These are phyloP conservation scores for Dipteronia dyeriana DNA, from an alignment of 345 rosid genomes.

Conservation along the genomic window DNA sequence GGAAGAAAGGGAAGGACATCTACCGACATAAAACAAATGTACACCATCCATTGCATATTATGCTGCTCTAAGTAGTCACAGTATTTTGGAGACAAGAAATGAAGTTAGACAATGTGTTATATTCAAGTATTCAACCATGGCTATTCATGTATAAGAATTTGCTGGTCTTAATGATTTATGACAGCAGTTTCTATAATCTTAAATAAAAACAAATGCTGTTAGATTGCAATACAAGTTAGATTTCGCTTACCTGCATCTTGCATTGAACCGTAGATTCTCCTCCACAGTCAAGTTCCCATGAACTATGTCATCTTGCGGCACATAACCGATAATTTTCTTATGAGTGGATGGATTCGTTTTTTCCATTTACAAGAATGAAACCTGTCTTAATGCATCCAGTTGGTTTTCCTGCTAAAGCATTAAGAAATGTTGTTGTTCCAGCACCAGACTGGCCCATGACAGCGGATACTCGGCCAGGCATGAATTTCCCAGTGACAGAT, in stretches of 20 bases:
- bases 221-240: slow-evolving; percentile 7
- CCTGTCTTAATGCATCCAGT: slow-evolving; percentile 73
- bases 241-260: slow-evolving; percentile 76
- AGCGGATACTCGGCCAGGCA: slow-evolving; percentile 95
- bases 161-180: background rate
- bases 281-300: slow-evolving; percentile 94
- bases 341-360: slow-evolving; percentile 64
- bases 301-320: slow-evolving; percentile 93
- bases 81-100: too few species aligned
- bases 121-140: too few species aligned
- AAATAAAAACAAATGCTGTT: background rate
- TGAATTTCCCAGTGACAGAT: slow-evolving; percentile 76
- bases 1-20: too few species aligned
- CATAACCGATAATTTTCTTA: slow-evolving; percentile 83
- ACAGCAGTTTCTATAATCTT: slow-evolving; percentile 9
- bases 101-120: too few species aligned
- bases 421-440: slow-evolving; percentile 89
- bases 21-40: too few species aligned
- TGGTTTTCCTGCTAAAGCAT: slow-evolving; percentile 80
- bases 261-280: slow-evolving; percentile 89
- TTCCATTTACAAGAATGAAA: slow-evolving; percentile 74
- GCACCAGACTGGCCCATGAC: slow-evolving; percentile 99
- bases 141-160: too few species aligned
- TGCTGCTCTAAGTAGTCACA: too few species aligned
- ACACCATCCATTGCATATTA: too few species aligned